Evolutionary conservation across 768 basidiomycete species (phyloP).

Genomic region (Rhizopogon vinicolor): DNA sequence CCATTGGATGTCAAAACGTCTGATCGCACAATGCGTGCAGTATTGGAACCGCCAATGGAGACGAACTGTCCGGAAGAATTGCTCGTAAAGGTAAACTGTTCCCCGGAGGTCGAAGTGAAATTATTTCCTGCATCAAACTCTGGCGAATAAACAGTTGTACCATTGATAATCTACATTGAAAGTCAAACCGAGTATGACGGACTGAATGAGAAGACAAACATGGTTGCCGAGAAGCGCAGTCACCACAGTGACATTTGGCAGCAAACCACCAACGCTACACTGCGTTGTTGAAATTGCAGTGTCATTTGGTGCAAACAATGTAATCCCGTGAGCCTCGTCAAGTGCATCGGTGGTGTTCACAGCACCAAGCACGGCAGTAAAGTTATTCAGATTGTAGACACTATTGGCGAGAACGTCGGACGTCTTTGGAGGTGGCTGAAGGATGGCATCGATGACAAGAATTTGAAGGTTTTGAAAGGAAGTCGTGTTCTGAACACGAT

Average conservation of each 20-base stretch:
- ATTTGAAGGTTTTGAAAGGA: constrained; percentile 37
- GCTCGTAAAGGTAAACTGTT: constrained; percentile 42
- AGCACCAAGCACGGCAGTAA: constrained; percentile 26
- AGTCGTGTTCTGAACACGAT: constrained; percentile 35
- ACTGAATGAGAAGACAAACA: constrained; percentile 29
- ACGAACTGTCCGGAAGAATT: constrained; percentile 61
- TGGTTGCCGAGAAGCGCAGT: constrained; percentile 52
- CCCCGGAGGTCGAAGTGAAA: constrained; percentile 53
- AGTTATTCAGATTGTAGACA: constrained; percentile 36
- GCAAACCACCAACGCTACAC: constrained; percentile 26
- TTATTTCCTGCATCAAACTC: constrained; percentile 31
- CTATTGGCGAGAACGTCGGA: constrained; percentile 31
- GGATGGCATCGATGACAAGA: constrained; percentile 44
- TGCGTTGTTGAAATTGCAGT: constrained; percentile 38
- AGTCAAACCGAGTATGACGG: not conserved
- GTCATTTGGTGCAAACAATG: constrained; percentile 63
- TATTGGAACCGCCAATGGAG: constrained; percentile 34
- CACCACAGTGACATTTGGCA: constrained; percentile 44
- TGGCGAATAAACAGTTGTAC: constrained; percentile 60
- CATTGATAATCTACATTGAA: constrained; percentile 53
- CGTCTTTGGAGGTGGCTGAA: constrained; percentile 49
- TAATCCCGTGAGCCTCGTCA: constrained; percentile 47
- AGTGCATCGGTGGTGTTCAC: constrained; percentile 16
- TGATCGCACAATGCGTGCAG: constrained; percentile 49
- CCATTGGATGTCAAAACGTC: constrained; percentile 66